Evolutionary conservation across 2,329 filamentous ascomycete species (phyloP), one percentile per base, ranked within the genome.

Genomic region (Lithohypha guttulata): DNA sequence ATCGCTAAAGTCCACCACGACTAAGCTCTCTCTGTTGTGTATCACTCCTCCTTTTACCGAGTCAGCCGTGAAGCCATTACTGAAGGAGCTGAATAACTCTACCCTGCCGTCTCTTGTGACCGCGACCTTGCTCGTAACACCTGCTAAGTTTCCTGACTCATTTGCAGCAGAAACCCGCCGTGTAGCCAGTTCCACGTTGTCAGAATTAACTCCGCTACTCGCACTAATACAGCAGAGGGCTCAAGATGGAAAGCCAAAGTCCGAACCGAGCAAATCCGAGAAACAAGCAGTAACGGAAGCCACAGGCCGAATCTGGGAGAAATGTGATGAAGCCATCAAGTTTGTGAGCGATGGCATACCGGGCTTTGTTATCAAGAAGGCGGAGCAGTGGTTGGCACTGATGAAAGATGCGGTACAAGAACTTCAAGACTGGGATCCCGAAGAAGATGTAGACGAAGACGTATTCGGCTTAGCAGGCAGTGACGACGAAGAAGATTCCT

Each of bases 31-130:
- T 0, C 77, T 95, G 1, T 72, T 96, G 9, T 74, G 91, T 1
- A 81, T 93, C 53, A 94, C 84, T 53, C 73, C 84, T 13, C 87
- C 89, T 1, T 93, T 93, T 50, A 91, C 86, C 0, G 78, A 84
- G 0, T 77, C 79, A 1, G 87, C 84, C 4, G 69, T 93, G 22
- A 64, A 62, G 7, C 77, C 71, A 17, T 76, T 93, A 10, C 64
- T 95, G 3, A 70, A 74, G 22, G 77, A 86, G 42, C 69, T 93
- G n/a, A 70, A 79, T 15, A 69, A 74, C 9, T 77, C 77, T 0
- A 76, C 83, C n/a, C 68, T 93, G 0, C 81, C 84, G 0, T 82
- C 76, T 2, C 67, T 93, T 17, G 76, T 84, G 31, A 78, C 79
- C 1, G 79, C 81, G 0, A 74, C 78, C 2, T 70, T 86, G 45